A percentile compares a stretch with the other conserved stretches of the same genome.
phyloP scores from a whole-genome alignment of 2,329 filamentous ascomycete genomes.

The Fusarium sp. region DNA sequence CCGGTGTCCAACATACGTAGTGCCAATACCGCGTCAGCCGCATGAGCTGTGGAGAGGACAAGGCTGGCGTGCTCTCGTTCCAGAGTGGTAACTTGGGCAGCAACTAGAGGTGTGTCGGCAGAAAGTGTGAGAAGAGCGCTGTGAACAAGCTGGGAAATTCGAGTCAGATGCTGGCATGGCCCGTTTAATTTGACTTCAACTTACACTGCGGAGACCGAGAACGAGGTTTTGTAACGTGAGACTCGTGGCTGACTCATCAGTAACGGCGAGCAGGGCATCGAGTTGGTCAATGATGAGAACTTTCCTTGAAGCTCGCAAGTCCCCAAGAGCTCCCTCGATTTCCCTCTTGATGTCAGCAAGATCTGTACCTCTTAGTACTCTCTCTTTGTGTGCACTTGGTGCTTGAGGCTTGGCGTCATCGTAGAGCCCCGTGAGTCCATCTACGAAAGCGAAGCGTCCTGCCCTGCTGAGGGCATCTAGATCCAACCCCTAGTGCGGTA shows the following conservation, averaged over 20 bases:
- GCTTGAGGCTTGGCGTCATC: constrained; percentile 14
- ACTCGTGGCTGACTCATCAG: constrained; percentile 57
- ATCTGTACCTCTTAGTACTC: constrained; percentile 47
- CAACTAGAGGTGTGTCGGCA: constrained; percentile 79
- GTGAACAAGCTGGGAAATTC: constrained; percentile 64
- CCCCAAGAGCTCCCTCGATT: constrained; percentile 54
- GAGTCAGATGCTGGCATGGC: background rate
- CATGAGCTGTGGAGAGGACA: constrained; percentile 77
- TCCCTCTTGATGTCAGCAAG: constrained; percentile 53
- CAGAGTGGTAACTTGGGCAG: constrained; percentile 68
- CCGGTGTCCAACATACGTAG: constrained; percentile 85
- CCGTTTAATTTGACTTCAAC: constrained; percentile 42
- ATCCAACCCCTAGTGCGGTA: constrained; percentile 70
- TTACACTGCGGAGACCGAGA: constrained; percentile 71
- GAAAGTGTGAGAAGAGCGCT: constrained; percentile 74
- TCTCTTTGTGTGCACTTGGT: constrained; percentile 23
- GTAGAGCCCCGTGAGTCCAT: constrained; percentile 75
- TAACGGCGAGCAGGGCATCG: constrained; percentile 72
- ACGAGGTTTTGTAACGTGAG: constrained; percentile 66
- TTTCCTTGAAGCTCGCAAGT: constrained; percentile 51
- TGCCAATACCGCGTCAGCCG: constrained; percentile 76
- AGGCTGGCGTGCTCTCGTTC: constrained; percentile 80
- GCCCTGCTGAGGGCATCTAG: constrained; percentile 68
- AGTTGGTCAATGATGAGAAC: constrained; percentile 75
- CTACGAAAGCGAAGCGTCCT: constrained; percentile 76